phyloP scores from a whole-genome alignment of 768 basidiomycete species.

The Boletus insuetus region DNA sequence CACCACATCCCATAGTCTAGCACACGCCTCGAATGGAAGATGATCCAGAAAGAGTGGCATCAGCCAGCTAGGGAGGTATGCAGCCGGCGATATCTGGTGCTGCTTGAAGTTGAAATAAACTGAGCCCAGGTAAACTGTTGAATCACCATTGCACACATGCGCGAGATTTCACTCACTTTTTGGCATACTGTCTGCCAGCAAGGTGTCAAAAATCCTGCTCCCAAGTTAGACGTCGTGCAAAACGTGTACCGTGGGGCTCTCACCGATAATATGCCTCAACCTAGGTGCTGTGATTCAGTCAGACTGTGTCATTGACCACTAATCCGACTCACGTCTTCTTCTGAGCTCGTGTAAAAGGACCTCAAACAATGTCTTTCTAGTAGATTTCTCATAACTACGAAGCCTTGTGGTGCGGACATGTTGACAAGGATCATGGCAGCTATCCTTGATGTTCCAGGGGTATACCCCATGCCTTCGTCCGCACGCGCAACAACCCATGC shows the following conservation, averaged over 20 bases:
- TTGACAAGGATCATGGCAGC: conserved; percentile 87
- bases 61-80: conserved; percentile 85
- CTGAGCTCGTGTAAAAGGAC: conserved; percentile 68
- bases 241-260: background rate
- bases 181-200: conserved; percentile 91
- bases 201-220: conserved; percentile 83
- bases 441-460: conserved; percentile 62
- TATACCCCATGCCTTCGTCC: conserved; percentile 80
- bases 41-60: conserved; percentile 79
- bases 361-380: conserved; percentile 82
- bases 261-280: conserved; percentile 91
- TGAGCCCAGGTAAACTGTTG: conserved; percentile 26
- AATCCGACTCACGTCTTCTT: conserved; percentile 69
- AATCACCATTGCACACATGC: background rate
- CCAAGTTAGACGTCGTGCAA: conserved; percentile 12
- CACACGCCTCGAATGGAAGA: conserved; percentile 88
- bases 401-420: conserved; percentile 72
- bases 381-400: conserved; percentile 81
- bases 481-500: conserved; percentile 87
- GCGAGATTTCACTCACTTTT: conserved; percentile 56
- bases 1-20: conserved; percentile 85
- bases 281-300: conserved; percentile 40
- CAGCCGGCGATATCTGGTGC: conserved; percentile 81
- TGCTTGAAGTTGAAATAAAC: conserved; percentile 96
- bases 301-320: conserved; percentile 20